A percentile compares a stretch with the other conserved stretches of the same genome.
Evolutionary conservation across 1,139 yeast genomes (phyloP).

Genomic region (Candida sp.): DNA sequence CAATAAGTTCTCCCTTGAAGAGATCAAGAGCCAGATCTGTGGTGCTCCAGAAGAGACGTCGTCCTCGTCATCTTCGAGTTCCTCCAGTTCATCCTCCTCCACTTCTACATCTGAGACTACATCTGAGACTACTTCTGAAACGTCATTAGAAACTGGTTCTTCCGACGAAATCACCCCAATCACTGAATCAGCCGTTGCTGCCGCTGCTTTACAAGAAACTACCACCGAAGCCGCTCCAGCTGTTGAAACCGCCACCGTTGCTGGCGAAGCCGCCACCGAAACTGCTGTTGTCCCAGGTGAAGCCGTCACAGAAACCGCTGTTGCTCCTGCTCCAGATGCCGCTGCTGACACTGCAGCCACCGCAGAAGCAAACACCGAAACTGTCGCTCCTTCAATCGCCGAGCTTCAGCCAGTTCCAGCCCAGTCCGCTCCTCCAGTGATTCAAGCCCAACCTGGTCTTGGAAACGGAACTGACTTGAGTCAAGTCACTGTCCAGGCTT

Average conservation of each 20-base stretch:
- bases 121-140: neutral
- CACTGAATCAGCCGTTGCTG: slow-evolving; percentile 2
- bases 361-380: neutral
- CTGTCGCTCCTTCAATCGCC: neutral
- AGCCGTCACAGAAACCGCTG: neutral
- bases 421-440: neutral
- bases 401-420: neutral
- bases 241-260: neutral
- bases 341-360: neutral
- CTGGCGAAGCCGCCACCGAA: neutral
- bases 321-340: too few species aligned
- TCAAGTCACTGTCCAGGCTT: slow-evolving; percentile 4
- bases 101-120: neutral
- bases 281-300: neutral
- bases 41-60: neutral
- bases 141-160: neutral
- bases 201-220: neutral
- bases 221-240: neutral
- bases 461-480: slow-evolving; percentile 2
- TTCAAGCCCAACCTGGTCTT: neutral
- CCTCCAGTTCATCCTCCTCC: neutral
- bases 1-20: neutral
- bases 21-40: slow-evolving; percentile 3
- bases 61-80: neutral
- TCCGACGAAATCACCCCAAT: neutral